These are phyloP conservation scores for Phytophthora lateralis DNA, from an alignment of 352 stramenopile species.

Conservation along the genomic window DNA sequence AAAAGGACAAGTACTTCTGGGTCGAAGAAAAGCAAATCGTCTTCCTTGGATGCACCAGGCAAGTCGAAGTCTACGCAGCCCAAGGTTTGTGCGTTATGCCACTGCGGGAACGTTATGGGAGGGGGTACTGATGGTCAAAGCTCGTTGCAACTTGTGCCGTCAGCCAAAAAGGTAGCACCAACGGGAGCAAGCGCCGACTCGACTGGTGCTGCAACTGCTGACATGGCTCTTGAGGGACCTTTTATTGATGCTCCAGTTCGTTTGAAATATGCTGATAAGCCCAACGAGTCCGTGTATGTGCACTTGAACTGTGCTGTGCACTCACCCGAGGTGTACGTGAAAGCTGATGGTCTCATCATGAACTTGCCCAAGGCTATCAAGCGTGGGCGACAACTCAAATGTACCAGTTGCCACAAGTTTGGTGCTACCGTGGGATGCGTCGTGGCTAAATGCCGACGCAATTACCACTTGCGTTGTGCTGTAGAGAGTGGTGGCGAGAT, in stretches of 20 bases:
- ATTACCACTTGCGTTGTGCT: slow-evolving; percentile 83
- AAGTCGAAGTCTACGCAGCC: slow-evolving; percentile 17
- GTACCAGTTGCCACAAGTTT: slow-evolving; percentile 63
- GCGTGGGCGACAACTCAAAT: slow-evolving; percentile 77
- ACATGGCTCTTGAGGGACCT: slow-evolving; percentile 56
- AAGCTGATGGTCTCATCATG: slow-evolving; percentile 80
- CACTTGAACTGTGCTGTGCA: slow-evolving; percentile 87
- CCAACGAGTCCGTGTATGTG: slow-evolving; percentile 68
- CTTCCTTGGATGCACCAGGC: background rate
- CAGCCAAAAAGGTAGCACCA: slow-evolving; percentile 17
- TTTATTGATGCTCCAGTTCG: slow-evolving; percentile 82
- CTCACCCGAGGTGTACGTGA: slow-evolving; percentile 83
- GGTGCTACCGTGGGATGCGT: slow-evolving; percentile 82
- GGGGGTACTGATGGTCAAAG: slow-evolving; percentile 12
- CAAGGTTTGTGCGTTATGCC: slow-evolving; percentile 70
- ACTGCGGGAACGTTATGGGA: slow-evolving; percentile 52
- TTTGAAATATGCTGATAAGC: slow-evolving; percentile 76
- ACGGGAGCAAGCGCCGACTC: slow-evolving; percentile 19
- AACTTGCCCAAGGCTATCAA: slow-evolving; percentile 81
- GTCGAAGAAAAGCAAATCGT: slow-evolving; percentile 34
- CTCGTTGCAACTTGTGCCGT: slow-evolving; percentile 1
- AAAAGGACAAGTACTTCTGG: slow-evolving; percentile 16
- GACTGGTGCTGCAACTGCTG: slow-evolving; percentile 22
- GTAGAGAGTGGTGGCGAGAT: slow-evolving; percentile 77
- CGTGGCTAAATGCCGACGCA: slow-evolving; percentile 75